phyloP scores from a whole-genome alignment of 768 basidiomycete species.

The Leccinum fibrillosum region DNA sequence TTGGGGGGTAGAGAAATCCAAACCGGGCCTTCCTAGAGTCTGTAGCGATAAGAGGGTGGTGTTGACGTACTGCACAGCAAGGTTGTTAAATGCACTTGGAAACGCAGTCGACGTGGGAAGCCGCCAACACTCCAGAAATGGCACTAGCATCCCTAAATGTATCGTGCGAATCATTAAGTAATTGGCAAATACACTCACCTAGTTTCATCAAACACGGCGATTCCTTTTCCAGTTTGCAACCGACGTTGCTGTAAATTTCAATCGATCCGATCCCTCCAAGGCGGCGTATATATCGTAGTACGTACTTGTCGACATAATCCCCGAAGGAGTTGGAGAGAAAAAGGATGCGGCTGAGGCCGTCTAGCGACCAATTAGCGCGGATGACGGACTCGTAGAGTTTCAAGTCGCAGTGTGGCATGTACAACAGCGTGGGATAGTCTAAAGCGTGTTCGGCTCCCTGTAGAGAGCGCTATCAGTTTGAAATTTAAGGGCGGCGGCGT shows the following conservation, averaged over 20 bases:
- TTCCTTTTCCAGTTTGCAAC: conserved; percentile 44
- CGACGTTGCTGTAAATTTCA: conserved; percentile 44
- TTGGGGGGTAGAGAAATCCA: background rate
- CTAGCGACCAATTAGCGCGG: conserved; percentile 54
- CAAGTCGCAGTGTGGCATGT: conserved; percentile 80
- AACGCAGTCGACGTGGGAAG: conserved; percentile 49
- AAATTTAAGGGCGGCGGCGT: background rate
- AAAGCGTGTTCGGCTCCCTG: conserved; percentile 35
- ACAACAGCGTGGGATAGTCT: conserved; percentile 54
- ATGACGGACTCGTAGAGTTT: conserved; percentile 66
- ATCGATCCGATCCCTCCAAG: background rate
- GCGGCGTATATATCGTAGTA: conserved; percentile 2
- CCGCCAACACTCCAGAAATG: conserved; percentile 42
- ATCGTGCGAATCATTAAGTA: conserved; percentile 7
- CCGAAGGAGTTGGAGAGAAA: conserved; percentile 64
- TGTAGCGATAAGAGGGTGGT: conserved; percentile 20
- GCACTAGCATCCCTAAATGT: conserved; percentile 37
- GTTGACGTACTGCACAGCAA: conserved; percentile 51
- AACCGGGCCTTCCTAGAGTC: background rate
- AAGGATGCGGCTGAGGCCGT: conserved; percentile 45
- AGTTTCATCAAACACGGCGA: conserved; percentile 53
- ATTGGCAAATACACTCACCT: conserved; percentile 38
- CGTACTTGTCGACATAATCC: conserved; percentile 68
- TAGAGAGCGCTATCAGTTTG: conserved; percentile 8
- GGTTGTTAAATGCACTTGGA: conserved; percentile 68